phyloP scores from a whole-genome alignment of 768 basidiomycete species.

The Serpula lacrymans region DNA sequence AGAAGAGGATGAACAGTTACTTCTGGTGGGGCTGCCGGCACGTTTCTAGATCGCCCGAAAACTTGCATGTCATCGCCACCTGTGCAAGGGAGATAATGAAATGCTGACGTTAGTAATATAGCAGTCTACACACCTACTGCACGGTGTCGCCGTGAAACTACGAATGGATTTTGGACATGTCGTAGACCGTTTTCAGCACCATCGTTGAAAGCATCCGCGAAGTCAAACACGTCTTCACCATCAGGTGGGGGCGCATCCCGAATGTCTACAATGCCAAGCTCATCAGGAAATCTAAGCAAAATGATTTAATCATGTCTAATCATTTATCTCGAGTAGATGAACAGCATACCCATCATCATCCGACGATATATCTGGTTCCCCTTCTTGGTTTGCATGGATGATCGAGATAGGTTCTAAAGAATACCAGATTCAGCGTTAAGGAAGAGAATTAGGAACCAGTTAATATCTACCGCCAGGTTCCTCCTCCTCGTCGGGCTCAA shows the following conservation, averaged over 20 bases:
- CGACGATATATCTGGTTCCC: slow-evolving; percentile 57
- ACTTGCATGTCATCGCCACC: slow-evolving; percentile 56
- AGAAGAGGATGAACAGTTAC: slow-evolving; percentile 81
- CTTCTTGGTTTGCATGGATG: slow-evolving; percentile 60
- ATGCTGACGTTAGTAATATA: slow-evolving; percentile 1
- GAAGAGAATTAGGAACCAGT: slow-evolving; percentile 13
- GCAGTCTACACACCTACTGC: slow-evolving; percentile 34
- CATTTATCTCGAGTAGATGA: slow-evolving; percentile 2
- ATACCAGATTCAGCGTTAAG: slow-evolving; percentile 8
- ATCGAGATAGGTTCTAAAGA: slow-evolving; percentile 49
- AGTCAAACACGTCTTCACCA: slow-evolving; percentile 52
- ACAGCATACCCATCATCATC: slow-evolving; percentile 63
- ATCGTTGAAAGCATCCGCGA: slow-evolving; percentile 49
- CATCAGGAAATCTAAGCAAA: slow-evolving; percentile 35
- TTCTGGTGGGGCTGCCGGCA: slow-evolving; percentile 53
- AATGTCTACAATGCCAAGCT: slow-evolving; percentile 36
- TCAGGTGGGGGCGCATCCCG: slow-evolving; percentile 27
- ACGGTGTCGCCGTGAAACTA: slow-evolving; percentile 55
- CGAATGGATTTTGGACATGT: slow-evolving; percentile 35
- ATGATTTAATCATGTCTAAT: neutral
- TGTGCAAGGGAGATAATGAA: slow-evolving; percentile 13
- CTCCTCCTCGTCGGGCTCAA: slow-evolving; percentile 58
- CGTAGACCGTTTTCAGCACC: slow-evolving; percentile 43
- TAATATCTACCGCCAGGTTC: slow-evolving; percentile 43
- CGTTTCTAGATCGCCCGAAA: slow-evolving; percentile 60